Base-by-base conservation (phyloP, 2,329 filamentous ascomycete genomes). In the Mollisiaceae sp. region DNA sequence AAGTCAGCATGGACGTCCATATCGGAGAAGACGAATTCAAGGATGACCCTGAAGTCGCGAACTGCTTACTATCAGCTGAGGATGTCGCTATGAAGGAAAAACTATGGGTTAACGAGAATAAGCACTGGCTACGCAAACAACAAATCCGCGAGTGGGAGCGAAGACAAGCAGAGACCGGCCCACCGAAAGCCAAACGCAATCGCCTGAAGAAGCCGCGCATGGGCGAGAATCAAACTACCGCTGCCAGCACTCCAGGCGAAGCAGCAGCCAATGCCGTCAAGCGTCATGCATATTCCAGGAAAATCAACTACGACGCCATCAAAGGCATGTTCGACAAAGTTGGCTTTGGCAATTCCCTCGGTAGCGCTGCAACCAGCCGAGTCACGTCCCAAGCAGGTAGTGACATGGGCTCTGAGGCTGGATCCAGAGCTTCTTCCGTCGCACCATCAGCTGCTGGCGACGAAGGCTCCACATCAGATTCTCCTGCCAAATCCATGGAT, bases 41-140 rank as follows among this genome's bases (percentile, higher is more conserved):
- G 43, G 89, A 96, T 72, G 95, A 99, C 68, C 90, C 89, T 0
- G 95, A 99, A 77, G 93, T 99, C 5, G 81, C 85, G 65, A 91
- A 91, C 72, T 97, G 94, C 74, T 79, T 93, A 41, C 83, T 98
- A 5, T 86, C 85, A 0, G 85, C 89, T 0, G 86, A 87, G 2
- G 94, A 98, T 79, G 86, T 89, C 1, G 86, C 86, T 39, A 87
- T 93, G 75, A 98, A 97, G 77, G 94, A 97, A 77, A 88, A 89
- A 66, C 91, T 98, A 60, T 99, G 95, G 95, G 89, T 97, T 52
- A 94, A 94, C 66, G 89, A 94, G 75, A 98, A 99, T 78, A 93
- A 95, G 76, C 93, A 96, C 71, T 99, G 94, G 86, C 83, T 99
- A 45, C 91, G 94, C 9, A 86, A 89, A 58, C 91, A 96, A 75